Base-by-base conservation (phyloP, 805 yeast genomes). In the Isabelozyma pseudorhagii region DNA sequence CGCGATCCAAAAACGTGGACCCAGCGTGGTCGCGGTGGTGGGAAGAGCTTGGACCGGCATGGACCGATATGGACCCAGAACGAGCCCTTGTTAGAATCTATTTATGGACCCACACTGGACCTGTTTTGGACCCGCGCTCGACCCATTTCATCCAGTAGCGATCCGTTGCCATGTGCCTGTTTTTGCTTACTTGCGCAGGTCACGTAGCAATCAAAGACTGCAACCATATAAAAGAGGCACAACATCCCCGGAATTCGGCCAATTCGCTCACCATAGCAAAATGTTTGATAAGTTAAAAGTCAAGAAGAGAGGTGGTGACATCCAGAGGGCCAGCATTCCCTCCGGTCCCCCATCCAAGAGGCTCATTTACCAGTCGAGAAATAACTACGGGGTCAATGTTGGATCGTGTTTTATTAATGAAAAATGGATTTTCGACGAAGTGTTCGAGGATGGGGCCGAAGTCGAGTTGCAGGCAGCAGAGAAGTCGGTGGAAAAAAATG, bases 341-440 rank as follows among this genome's bases (percentile, higher is more conserved):
- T 66, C 62, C 9, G 54, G 59, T 29, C 52, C 60, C 3, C 82
- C 79, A 4, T 59, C 75, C 8, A 62, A 60, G 46, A 69, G 66
- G 40, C 74, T 83, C 21, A 77, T 87, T n/a, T 83, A 75, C 58
- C 84, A 79, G 57, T 68, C 77, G 17, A 71, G 94, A 46, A 70
- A 70, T 56, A 88, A 89, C 61, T 83, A 80, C 61, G 98, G 97
- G 6, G 96, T 89, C 31, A 92, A 91, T 65, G 70, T 92, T 40
- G 98, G 98, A 0, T 79, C 91, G 0, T 67, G 86, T 50, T 92
- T 91, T 64, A 84, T 91, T 1, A 74, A 82, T 43, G 97, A 92
- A 62, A 84, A 83, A 57, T 92, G 89, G 84, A 88, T 90, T 36
- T 87, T 69, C 63, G 85, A 80, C 48, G 71, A 77, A 40, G 67